These are phyloP conservation scores for Recurvomyces mirabilis DNA, from an alignment of 495 filamentous ascomycete genomes.

Conservation along the genomic window DNA sequence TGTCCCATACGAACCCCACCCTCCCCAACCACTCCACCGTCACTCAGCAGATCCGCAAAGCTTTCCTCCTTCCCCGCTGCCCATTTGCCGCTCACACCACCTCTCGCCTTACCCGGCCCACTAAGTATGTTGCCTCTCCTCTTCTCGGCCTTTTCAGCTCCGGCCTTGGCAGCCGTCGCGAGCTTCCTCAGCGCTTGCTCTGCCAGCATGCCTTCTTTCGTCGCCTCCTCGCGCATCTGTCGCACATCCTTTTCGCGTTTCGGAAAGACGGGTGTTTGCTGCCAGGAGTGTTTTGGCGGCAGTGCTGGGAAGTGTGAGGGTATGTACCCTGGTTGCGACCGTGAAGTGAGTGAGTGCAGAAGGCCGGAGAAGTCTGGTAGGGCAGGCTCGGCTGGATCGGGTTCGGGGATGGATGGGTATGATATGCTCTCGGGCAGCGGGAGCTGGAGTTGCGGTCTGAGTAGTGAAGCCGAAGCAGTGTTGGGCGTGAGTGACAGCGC, in stretches of 20 bases:
- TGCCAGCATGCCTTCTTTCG: conserved; percentile 59
- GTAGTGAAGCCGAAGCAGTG: conserved; percentile 28
- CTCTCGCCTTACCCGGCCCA: conserved; percentile 11
- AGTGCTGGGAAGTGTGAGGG: conserved; percentile 58
- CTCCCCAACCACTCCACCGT: conserved; percentile 4
- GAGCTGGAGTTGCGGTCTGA: conserved; percentile 33
- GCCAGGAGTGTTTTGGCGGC: conserved; percentile 64
- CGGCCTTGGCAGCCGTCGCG: conserved; percentile 36
- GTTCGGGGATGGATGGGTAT: conserved; percentile 35
- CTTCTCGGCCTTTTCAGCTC: conserved; percentile 20
- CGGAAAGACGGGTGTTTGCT: conserved; percentile 53
- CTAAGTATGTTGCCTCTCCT: conserved; percentile 13
- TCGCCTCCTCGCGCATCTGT: conserved; percentile 60
- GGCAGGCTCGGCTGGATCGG: conserved; percentile 36
- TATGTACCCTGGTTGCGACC: conserved; percentile 38
- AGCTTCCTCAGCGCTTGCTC: conserved; percentile 64
- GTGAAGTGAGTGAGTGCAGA: conserved; percentile 44
- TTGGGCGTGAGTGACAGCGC: conserved; percentile 36
- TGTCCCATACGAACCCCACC: background rate
- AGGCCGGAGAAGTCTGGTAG: conserved; percentile 32
- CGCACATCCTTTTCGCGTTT: conserved; percentile 57
- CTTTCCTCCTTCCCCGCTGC: conserved; percentile 19
- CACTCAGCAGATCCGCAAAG: conserved; percentile 28
- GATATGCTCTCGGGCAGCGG: conserved; percentile 28
- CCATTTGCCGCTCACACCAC: conserved; percentile 7